Evolutionary conservation across 371 early-diverging fungal species (phyloP), one percentile per base, ranked within the genome.

Genomic region (Rhizomucor pusillus): DNA sequence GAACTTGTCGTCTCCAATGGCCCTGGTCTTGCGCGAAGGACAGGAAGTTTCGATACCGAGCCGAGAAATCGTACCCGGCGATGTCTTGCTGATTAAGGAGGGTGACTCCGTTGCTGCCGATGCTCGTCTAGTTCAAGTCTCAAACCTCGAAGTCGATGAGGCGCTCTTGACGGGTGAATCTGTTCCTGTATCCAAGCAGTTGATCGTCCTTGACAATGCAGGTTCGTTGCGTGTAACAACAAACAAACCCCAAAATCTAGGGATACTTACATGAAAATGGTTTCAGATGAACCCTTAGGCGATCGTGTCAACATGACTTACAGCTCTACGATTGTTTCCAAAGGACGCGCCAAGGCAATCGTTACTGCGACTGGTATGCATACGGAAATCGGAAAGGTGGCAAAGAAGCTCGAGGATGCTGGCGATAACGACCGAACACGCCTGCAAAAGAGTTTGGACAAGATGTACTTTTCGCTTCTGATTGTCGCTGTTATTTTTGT

Each of bases 51-150:
- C 72, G 2, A 68, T 93, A 19, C 77, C 86, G 14, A 84, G 90
- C 13, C 59, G 63, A 35, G 86, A 85, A 16, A 66, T 92, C 13
- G 93, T 92, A 1, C 92, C 91, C 7, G 95, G 95, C n/a, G 97
- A 96, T 68, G 56, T 95, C 19, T 69, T 96, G 33, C 70, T 87
- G n/a, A 71, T 95, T 14, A 90, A 92, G 58, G 89, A 88, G 63
- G 93, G 94, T 14, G 94, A 94, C 54, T 87, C 87, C 2, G 80
- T 94, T 35, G 90, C 90, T 7, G 94, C 94, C 13, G 96, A 95
- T 65, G 77, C 86, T 25, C 86, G 93, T 35, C 69, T 95, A 3
- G 76, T 90, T 51, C 85, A 90, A 40, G 72, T 74, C 20, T 73
- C 90, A 18, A 90, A 94, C 48, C 80, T 94, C 11, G 90, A 93